phyloP scores from a whole-genome alignment of 495 filamentous ascomycete genomes.

The Tricharina praecox region DNA sequence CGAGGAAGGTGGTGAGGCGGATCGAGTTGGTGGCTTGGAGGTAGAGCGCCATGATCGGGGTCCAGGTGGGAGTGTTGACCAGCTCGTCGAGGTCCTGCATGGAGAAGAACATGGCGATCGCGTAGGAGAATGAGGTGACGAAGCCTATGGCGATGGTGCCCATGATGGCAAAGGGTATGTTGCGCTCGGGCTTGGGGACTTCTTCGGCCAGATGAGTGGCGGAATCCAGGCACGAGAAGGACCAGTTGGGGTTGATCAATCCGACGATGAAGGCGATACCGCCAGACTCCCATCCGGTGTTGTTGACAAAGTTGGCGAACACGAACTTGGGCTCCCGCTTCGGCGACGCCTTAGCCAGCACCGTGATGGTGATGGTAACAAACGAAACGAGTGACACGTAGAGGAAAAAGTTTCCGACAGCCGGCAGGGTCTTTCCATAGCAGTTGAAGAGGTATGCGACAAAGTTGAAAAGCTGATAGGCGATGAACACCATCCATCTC shows the following conservation, averaged over 20 bases:
- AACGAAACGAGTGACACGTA: constrained; percentile 36
- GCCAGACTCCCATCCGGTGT: constrained; percentile 41
- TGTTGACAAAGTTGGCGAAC: constrained; percentile 45
- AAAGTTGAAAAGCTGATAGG: constrained; percentile 38
- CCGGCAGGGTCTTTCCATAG: constrained; percentile 37
- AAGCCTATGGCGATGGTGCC: constrained; percentile 44
- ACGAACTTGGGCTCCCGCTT: constrained; percentile 42
- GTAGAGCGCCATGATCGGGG: constrained; percentile 44
- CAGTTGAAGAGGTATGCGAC: constrained; percentile 45
- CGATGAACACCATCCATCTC: constrained; percentile 39
- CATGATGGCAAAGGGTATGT: constrained; percentile 41
- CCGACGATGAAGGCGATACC: constrained; percentile 51
- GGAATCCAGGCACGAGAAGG: constrained; percentile 43
- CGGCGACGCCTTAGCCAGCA: constrained; percentile 38
- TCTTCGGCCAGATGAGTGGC: constrained; percentile 50
- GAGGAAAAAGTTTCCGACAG: constrained; percentile 34
- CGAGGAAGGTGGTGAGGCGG: constrained; percentile 39
- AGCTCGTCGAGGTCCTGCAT: constrained; percentile 36
- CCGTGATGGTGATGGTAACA: constrained; percentile 38
- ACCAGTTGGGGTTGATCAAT: constrained; percentile 45
- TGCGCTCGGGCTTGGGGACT: constrained; percentile 34
- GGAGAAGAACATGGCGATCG: constrained; percentile 43
- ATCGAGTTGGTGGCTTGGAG: constrained; percentile 36
- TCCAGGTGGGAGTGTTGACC: constrained; percentile 33
- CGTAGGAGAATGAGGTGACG: constrained; percentile 39